A percentile compares a stretch with the other conserved stretches of the same genome.
These are phyloP conservation scores for Globisporangium megalacanthum DNA, from an alignment of 352 stramenopile species.

Conservation along the genomic window DNA sequence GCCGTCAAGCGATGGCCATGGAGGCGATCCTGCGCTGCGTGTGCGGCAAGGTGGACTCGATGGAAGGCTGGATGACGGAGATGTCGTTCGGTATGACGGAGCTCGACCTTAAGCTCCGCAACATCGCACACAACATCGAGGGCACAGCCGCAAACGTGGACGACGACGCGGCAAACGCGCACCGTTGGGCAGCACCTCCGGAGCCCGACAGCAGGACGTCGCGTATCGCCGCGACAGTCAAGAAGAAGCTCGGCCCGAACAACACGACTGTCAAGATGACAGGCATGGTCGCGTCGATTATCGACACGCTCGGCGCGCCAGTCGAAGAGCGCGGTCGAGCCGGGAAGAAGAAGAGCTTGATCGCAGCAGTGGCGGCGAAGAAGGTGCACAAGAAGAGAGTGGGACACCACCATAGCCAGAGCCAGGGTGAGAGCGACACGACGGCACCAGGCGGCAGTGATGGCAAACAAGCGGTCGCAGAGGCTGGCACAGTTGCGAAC, in stretches of 20 bases:
- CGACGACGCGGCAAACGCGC: conserved; percentile 23
- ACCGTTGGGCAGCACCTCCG: conserved; percentile 41
- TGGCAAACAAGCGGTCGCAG: not conserved
- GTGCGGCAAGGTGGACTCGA: conserved; percentile 68
- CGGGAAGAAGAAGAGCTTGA: conserved; percentile 1
- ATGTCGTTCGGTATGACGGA: conserved; percentile 74
- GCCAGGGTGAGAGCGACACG: not conserved
- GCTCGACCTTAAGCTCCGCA: conserved; percentile 65
- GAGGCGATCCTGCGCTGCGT: conserved; percentile 62
- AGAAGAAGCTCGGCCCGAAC: conserved; percentile 46
- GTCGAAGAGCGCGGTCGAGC: conserved; percentile 4
- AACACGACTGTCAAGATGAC: conserved; percentile 55
- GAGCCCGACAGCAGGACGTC: conserved; percentile 10
- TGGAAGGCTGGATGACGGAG: conserved; percentile 69
- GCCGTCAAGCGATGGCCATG: conserved; percentile 71
- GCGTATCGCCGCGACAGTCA: conserved; percentile 19
- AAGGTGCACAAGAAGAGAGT: conserved; percentile 20
- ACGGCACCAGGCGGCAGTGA: not conserved
- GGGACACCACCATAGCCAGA: conserved; percentile 19
- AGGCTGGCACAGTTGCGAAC: too few relatives aligned
- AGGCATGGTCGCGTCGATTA: conserved; percentile 54
- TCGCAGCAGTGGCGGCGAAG: conserved; percentile 2
- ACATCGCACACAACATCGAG: conserved; percentile 81
- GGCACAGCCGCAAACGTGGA: conserved; percentile 66
- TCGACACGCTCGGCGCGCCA: conserved; percentile 34